These are phyloP conservation scores for Kwoniella pini DNA, from an alignment of 768 basidiomycete species.

Conservation along the genomic window DNA sequence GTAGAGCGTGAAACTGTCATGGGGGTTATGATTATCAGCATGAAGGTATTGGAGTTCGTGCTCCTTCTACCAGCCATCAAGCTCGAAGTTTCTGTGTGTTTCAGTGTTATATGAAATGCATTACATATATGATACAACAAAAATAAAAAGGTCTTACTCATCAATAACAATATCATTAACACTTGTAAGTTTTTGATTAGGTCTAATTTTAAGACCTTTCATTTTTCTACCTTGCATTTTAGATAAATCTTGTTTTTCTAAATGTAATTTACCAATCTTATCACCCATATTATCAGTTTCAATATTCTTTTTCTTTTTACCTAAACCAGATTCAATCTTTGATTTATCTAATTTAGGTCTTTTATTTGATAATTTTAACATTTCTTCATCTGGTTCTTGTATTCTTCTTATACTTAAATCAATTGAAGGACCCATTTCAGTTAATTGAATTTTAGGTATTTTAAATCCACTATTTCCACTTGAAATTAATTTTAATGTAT, in stretches of 20 bases:
- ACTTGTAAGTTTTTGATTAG: slow-evolving; percentile 21
- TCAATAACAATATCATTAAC: slow-evolving; percentile 15
- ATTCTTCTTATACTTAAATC: slow-evolving; percentile 78
- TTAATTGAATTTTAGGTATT: slow-evolving; percentile 76
- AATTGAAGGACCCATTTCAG: slow-evolving; percentile 86
- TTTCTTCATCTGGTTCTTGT: slow-evolving; percentile 71
- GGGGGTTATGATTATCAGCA: no score
- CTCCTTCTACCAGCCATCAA: no score
- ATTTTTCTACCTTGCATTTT: slow-evolving; percentile 91
- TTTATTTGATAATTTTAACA: slow-evolving; percentile 76
- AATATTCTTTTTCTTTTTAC: slow-evolving; percentile 82
- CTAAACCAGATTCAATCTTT: slow-evolving; percentile 79
- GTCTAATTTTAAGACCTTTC: slow-evolving; percentile 74
- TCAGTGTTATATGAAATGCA: slow-evolving; percentile 9
- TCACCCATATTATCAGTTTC: slow-evolving; percentile 98
- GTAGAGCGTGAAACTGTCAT: no score
- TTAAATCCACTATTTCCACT: slow-evolving; percentile 67
- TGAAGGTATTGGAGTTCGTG: no score
- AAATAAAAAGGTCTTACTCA: slow-evolving; percentile 3
- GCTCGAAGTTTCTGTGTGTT: no score
- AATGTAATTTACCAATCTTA: slow-evolving; percentile 81
- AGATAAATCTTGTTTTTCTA: slow-evolving; percentile 82
- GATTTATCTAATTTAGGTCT: slow-evolving; percentile 84
- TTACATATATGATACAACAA: slow-evolving; percentile 21
- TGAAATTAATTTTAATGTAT: slow-evolving; percentile 67